Evolutionary conservation across 495 filamentous ascomycete species (phyloP).

Genomic region (Letharia lupina): DNA sequence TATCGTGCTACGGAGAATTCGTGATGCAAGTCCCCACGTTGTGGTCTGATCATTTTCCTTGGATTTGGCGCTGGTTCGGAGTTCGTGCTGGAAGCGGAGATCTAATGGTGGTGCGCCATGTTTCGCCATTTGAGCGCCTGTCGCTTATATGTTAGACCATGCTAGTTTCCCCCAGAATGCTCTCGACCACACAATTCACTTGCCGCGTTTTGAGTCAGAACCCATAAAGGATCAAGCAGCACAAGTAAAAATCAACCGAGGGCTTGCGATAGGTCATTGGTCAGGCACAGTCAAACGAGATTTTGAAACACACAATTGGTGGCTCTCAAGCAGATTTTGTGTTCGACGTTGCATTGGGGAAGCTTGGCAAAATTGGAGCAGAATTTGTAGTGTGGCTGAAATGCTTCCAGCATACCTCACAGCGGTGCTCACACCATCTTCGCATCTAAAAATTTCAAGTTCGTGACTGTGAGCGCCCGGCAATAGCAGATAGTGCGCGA

Average conservation of each 20-base stretch:
- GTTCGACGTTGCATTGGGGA: not conserved
- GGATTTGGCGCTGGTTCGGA: no score
- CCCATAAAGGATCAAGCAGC: not conserved
- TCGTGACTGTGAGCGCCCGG: not conserved
- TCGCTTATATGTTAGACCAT: not conserved
- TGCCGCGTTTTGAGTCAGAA: not conserved
- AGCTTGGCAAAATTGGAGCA: not conserved
- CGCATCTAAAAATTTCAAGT: not conserved
- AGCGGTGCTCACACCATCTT: not conserved
- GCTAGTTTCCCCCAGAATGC: not conserved
- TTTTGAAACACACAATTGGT: not conserved
- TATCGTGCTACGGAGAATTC: not conserved
- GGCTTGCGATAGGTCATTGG: not conserved
- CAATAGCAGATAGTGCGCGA: not conserved
- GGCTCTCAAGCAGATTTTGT: not conserved
- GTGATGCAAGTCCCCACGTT: not conserved
- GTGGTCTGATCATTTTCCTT: no score
- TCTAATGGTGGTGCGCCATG: not conserved
- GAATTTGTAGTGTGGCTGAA: not conserved
- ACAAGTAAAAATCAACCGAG: not conserved
- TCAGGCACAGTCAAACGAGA: not conserved
- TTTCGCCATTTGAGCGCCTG: slow-evolving; percentile 1
- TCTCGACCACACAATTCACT: not conserved
- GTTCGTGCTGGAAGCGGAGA: no score
- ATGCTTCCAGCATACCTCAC: not conserved